Evolutionary conservation across 257 asterid genomes (phyloP), one percentile per base, ranked within the genome.

Genomic region (Nicotiana knightiana): DNA sequence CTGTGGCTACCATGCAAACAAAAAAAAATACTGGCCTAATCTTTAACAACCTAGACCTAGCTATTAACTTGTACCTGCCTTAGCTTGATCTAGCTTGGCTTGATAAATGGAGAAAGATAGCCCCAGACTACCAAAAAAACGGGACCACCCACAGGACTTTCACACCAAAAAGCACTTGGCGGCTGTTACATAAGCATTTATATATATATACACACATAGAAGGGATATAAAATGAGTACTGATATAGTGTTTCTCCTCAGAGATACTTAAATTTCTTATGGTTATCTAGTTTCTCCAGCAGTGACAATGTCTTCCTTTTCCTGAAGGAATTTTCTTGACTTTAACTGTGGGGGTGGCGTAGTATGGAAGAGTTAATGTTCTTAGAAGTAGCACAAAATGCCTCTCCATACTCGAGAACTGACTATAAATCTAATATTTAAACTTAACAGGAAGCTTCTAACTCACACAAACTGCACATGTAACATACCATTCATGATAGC

Each of bases 401-500:
- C 7, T 6, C 39, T 12, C 24, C 24, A 24, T 46, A 4, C 28
- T 28, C 32, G 63, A 28, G 9, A 28, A 51, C 28, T 7, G 80
- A 51, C 37, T 51, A 51, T 35, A 24, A 67, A 35, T 67, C 16
- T 75, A 51, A 18, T 51, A 28, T 32, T 51, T 75, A 51, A 48
- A 51, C 80, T 15, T 26, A 75, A 51, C 46, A 51, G 9, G 59
- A 35, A 75, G 21, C 28, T 75, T 75, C 80, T 15, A 75, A 26
- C 16, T 51, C 16, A 51, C 28, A 75, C 63, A 75, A 26, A 15
- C 63, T 28, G 63, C 80, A 48, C 28, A 75, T 26, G n/a, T 21
- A n/a, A 15, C 82, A 67, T 93, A 96, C 99, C 99, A 96, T 63
- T 96, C 97, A 53, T 90, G 92, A 91, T 94, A 96, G 92, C 99